Conservation (phyloP, 495 filamentous ascomycete genomes). For the Penicillium mononematosum region DNA sequence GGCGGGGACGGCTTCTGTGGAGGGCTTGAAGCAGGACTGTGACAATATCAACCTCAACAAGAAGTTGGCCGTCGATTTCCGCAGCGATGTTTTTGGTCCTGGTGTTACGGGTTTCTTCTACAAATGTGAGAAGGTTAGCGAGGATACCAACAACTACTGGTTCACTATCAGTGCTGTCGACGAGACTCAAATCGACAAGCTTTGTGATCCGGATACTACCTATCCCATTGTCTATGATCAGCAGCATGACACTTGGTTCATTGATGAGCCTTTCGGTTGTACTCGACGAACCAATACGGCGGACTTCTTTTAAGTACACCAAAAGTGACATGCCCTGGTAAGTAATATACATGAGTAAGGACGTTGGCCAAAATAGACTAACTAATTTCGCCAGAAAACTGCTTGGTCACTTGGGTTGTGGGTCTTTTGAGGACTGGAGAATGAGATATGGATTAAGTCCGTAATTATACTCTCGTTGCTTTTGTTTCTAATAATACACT, state of each 20-base stretch:
- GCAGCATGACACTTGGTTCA: slow-evolving; percentile 30
- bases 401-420: background rate
- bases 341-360: background rate
- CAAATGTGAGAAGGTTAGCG: slow-evolving; percentile 28
- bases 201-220: slow-evolving; percentile 21
- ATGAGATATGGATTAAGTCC: background rate
- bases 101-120: slow-evolving; percentile 29
- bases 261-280: slow-evolving; percentile 32
- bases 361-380: background rate
- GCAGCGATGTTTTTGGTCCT: slow-evolving; percentile 26
- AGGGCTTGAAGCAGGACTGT: slow-evolving; percentile 28
- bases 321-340: background rate
- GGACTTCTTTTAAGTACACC: background rate
- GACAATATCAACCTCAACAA: slow-evolving; percentile 34
- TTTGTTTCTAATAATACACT: background rate
- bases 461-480: background rate
- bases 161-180: slow-evolving; percentile 29
- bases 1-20: slow-evolving; percentile 12
- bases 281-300: slow-evolving; percentile 24
- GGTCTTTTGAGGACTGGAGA: background rate
- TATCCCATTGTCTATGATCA: slow-evolving; percentile 28
- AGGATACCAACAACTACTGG: slow-evolving; percentile 30
- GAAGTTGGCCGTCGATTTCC: slow-evolving; percentile 29
- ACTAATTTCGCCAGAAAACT: background rate
- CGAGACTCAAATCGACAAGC: slow-evolving; percentile 22